Percentiles rank a stretch among this genome's conserved stretches.
These are phyloP conservation scores for Xylaria sp. DNA, from an alignment of 2,329 filamentous ascomycete species.

Conservation along the genomic window DNA sequence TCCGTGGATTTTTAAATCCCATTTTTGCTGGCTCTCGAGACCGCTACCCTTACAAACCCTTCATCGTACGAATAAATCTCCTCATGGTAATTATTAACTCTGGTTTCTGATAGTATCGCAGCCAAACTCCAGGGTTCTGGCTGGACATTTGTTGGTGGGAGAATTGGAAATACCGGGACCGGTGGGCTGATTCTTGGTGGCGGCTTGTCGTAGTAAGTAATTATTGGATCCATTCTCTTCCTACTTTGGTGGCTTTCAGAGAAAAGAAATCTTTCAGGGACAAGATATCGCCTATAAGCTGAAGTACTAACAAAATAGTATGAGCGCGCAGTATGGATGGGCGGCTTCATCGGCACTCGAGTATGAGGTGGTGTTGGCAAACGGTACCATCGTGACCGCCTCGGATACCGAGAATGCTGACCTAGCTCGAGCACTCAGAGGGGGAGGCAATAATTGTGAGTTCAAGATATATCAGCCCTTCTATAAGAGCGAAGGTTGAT, in stretches of 20 bases:
- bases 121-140: slow-evolving; percentile 54
- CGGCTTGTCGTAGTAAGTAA: slow-evolving; percentile 57
- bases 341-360: slow-evolving; percentile 60
- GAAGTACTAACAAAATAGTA: too few relatives aligned
- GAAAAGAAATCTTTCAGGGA: too few relatives aligned
- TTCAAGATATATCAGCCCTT: neutral
- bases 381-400: slow-evolving; percentile 59
- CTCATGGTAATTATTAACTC: neutral
- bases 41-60: neutral
- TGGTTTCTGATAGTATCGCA: slow-evolving; percentile 44
- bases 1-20: neutral
- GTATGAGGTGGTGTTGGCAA: slow-evolving; percentile 63
- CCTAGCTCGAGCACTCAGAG: slow-evolving; percentile 63
- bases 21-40: neutral
- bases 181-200: slow-evolving; percentile 63
- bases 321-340: slow-evolving; percentile 61
- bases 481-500: neutral
- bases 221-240: too few relatives aligned
- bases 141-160: slow-evolving; percentile 54
- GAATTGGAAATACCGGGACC: slow-evolving; percentile 57
- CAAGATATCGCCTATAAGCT: too few relatives aligned
- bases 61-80: neutral
- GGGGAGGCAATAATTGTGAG: slow-evolving; percentile 63
- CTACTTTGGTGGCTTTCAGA: too few relatives aligned
- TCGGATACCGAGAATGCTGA: slow-evolving; percentile 56